Conservation (phyloP, 345 rosid genomes). For the Eutrema yunnanense region DNA sequence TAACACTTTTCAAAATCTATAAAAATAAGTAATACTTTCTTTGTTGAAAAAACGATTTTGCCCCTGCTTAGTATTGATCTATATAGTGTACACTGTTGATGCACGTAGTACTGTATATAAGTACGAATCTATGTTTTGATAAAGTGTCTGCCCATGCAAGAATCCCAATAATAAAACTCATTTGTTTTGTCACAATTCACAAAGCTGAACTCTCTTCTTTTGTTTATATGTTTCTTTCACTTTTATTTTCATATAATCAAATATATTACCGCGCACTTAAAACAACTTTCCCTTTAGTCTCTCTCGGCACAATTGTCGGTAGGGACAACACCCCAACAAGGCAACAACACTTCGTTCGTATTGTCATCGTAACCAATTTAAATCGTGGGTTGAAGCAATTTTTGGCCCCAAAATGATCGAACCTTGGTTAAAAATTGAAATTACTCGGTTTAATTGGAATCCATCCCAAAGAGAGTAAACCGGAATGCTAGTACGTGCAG, state of each 20-base stretch:
- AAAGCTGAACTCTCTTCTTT: slow-evolving; percentile 1
- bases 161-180: not conserved
- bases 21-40: too few relatives aligned
- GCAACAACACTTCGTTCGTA: slow-evolving; percentile 2
- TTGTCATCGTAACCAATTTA: not conserved
- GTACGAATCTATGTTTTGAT: too few relatives aligned
- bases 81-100: too few relatives aligned
- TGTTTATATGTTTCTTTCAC: not conserved
- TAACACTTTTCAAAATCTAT: too few relatives aligned
- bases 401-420: not conserved
- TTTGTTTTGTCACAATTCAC: not conserved
- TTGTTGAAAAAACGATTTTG: too few relatives aligned
- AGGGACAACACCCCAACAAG: not conserved
- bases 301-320: slow-evolving; percentile 16
- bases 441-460: not conserved
- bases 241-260: not conserved
- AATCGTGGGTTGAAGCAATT: not conserved
- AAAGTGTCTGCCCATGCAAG: too few relatives aligned
- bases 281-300: slow-evolving; percentile 8
- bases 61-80: too few relatives aligned
- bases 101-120: too few relatives aligned
- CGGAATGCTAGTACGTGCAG: not conserved
- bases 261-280: not conserved
- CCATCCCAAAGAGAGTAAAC: not conserved
- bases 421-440: not conserved